phyloP scores from a whole-genome alignment of 2,329 filamentous ascomycete genomes.

The Trichoderma breve region DNA sequence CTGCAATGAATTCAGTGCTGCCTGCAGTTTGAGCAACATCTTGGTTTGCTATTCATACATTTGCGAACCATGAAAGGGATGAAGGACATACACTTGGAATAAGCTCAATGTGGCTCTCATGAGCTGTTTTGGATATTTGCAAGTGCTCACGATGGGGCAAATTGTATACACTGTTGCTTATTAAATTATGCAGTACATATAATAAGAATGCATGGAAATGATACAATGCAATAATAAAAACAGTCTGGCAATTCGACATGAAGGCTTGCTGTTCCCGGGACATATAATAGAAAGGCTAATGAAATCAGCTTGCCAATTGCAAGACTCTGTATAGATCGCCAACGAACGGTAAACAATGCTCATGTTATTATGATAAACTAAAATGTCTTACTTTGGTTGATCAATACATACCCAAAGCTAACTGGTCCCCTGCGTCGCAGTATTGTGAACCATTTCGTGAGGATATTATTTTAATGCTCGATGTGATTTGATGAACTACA shows the following conservation, averaged over 20 bases:
- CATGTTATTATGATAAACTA: neutral
- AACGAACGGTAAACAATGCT: neutral
- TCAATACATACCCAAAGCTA: neutral
- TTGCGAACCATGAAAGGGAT: neutral
- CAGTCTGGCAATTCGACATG: neutral
- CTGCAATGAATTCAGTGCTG: neutral
- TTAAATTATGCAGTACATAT: neutral
- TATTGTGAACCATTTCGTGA: neutral
- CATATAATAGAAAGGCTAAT: neutral
- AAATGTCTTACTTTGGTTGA: neutral
- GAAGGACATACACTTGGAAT: too few species aligned
- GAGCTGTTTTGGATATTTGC: neutral
- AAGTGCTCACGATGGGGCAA: neutral
- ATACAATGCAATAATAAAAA: neutral
- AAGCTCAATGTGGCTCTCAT: neutral
- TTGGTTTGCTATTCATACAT: conserved; percentile 9
- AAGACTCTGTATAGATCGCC: neutral
- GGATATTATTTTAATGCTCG: neutral
- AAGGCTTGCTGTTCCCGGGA: neutral
- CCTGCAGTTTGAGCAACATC: neutral
- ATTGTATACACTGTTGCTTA: neutral
- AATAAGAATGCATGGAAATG: neutral
- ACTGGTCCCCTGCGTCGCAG: neutral
- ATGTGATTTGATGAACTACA: neutral
- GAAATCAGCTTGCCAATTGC: too few species aligned